These are phyloP conservation scores for Solanum chmielewskii DNA, from an alignment of 257 asterid species.

Conservation along the genomic window DNA sequence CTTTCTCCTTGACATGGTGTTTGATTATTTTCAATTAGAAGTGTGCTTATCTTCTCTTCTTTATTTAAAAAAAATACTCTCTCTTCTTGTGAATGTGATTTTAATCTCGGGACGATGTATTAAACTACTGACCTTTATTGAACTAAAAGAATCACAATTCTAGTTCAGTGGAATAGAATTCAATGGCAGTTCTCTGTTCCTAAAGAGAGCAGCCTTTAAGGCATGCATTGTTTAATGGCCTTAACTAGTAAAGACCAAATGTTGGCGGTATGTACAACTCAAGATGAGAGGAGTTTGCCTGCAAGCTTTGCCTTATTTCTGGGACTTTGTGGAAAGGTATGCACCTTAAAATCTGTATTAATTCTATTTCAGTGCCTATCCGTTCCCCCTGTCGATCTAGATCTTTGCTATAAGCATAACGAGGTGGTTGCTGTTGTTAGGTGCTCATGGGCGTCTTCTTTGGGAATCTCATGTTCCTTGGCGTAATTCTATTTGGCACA, in stretches of 20 bases:
- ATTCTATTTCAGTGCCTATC: neutral
- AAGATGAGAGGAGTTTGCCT: conserved; percentile 21
- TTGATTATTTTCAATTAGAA: neutral
- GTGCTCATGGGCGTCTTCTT: conserved; percentile 36
- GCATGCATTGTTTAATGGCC: conserved; percentile 10
- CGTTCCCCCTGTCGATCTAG: neutral
- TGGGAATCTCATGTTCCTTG: conserved; percentile 42
- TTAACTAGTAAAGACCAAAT: conserved; percentile 50
- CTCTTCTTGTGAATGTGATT: neutral
- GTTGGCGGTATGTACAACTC: conserved; percentile 33
- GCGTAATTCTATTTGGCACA: conserved; percentile 27
- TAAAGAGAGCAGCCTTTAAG: neutral
- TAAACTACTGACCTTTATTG: neutral
- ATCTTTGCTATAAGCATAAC: neutral
- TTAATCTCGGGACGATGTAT: neutral
- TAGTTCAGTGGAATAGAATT: neutral
- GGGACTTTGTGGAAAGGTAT: conserved; percentile 42
- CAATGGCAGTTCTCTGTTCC: neutral
- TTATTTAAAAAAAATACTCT: neutral
- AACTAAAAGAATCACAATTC: neutral
- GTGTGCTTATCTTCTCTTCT: neutral
- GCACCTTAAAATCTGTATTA: neutral
- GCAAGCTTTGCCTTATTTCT: conserved; percentile 21
- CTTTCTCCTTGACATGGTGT: neutral
- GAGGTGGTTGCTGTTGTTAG: conserved; percentile 16